A percentile compares a stretch with the other conserved stretches of the same genome.
phyloP scores from a whole-genome alignment of 352 stramenopile genomes.

The Globisporangium viniferum region DNA sequence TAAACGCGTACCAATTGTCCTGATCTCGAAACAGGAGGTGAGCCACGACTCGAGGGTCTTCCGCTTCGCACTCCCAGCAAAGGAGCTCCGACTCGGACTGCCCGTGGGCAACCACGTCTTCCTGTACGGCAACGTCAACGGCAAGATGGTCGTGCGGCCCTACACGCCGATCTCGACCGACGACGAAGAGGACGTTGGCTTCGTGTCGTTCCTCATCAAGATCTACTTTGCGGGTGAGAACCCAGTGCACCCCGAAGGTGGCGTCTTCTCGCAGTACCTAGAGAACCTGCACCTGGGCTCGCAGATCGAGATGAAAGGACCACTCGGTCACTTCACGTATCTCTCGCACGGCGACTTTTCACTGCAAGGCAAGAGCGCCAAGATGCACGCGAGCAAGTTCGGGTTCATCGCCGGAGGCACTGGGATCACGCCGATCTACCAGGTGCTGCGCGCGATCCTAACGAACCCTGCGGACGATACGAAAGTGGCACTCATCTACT shows the following conservation, averaged over 20 bases:
- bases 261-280: constrained; percentile 87
- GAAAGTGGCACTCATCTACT: constrained; percentile 69
- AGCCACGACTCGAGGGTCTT: constrained; percentile 84
- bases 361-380: constrained; percentile 20
- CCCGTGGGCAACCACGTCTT: constrained; percentile 91
- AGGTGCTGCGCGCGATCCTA: constrained; percentile 83
- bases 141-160: constrained; percentile 82
- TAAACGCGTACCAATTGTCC: constrained; percentile 33
- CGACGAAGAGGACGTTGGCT: constrained; percentile 79
- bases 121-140: constrained; percentile 66
- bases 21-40: constrained; percentile 49
- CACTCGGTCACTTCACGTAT: constrained; percentile 61
- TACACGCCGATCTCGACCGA: constrained; percentile 88
- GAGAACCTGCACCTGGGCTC: constrained; percentile 80
- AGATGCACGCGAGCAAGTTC: constrained; percentile 34
- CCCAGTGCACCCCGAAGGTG: constrained; percentile 73
- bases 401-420: constrained; percentile 50
- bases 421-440: constrained; percentile 53
- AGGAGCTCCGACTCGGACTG: constrained; percentile 78
- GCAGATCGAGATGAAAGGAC: constrained; percentile 87
- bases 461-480: constrained; percentile 38
- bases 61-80: constrained; percentile 80
- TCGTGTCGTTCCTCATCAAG: constrained; percentile 93
- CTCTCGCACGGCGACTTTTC: constrained; percentile 29
- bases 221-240: constrained; percentile 78